Conservation (phyloP, 1,284 basidiomycete species). For the Ceratobasidium sp. region DNA sequence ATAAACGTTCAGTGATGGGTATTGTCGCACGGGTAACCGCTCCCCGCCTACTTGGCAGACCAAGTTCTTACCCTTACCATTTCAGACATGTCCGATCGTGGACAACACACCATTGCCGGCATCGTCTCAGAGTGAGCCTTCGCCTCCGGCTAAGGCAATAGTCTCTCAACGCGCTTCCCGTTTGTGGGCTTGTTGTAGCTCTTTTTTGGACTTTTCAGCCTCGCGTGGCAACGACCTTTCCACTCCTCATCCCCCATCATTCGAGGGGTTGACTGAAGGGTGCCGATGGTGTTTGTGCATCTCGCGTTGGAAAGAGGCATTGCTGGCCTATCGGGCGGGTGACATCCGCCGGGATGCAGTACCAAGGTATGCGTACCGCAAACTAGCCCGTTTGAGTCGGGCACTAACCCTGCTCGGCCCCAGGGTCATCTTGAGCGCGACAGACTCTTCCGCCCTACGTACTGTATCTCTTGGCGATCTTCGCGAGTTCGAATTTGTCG, state of each 20-base stretch:
- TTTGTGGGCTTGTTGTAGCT: background rate
- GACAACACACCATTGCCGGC: constrained; percentile 30
- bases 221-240: constrained; percentile 38
- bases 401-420: background rate
- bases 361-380: constrained; percentile 17
- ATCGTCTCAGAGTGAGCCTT: constrained; percentile 31
- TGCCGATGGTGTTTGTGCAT: constrained; percentile 41
- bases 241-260: constrained; percentile 17
- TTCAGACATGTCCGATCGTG: constrained; percentile 32
- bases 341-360: constrained; percentile 39
- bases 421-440: constrained; percentile 33
- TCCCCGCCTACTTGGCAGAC: background rate
- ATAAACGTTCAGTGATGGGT: constrained; percentile 27
- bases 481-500: constrained; percentile 38
- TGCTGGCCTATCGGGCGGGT: constrained; percentile 39
- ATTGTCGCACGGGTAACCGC: constrained; percentile 23
- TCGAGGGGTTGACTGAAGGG: constrained; percentile 34
- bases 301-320: constrained; percentile 35
- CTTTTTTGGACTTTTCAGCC: constrained; percentile 32
- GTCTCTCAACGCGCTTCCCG: background rate
- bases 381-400: background rate
- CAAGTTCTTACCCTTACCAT: constrained; percentile 21
- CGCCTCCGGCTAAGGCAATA: background rate
- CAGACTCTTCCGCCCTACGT: constrained; percentile 28
- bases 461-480: constrained; percentile 42